Percentiles rank a stretch among this genome's conserved stretches.
phyloP scores from a whole-genome alignment of 345 rosid species.

The Salix dunnii region DNA sequence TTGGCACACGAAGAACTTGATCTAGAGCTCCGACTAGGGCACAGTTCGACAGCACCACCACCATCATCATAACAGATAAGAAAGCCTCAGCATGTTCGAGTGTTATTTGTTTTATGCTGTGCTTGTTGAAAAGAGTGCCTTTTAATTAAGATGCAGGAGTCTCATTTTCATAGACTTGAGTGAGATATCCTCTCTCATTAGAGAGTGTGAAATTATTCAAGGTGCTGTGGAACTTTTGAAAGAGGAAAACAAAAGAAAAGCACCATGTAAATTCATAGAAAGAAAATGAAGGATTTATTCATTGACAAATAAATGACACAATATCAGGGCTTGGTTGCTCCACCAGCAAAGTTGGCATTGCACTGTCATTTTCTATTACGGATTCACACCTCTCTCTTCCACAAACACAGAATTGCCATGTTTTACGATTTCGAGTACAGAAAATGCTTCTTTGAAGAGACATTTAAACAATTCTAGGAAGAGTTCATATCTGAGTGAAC shows the following conservation, averaged over 20 bases:
- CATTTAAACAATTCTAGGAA: background rate
- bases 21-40: slow-evolving; percentile 89
- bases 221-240: slow-evolving; percentile 1
- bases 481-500: background rate
- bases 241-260: background rate
- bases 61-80: slow-evolving; percentile 2
- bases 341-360: slow-evolving; percentile 30
- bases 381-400: slow-evolving; percentile 1
- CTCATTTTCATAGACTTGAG: too few species aligned
- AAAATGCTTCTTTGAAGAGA: background rate
- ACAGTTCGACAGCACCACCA: slow-evolving; percentile 27
- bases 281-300: slow-evolving; percentile 1
- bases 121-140: background rate
- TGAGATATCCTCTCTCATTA: slow-evolving; percentile 14
- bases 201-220: background rate
- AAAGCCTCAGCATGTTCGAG: slow-evolving; percentile 10
- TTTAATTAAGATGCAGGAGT: too few species aligned
- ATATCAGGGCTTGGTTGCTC: slow-evolving; percentile 28
- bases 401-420: slow-evolving; percentile 13
- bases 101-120: slow-evolving; percentile 11
- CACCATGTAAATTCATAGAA: slow-evolving; percentile 12
- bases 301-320: slow-evolving; percentile 17
- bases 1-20: slow-evolving; percentile 60
- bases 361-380: slow-evolving; percentile 42
- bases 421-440: background rate